These are phyloP conservation scores for Phytophthora aleatoria DNA, from an alignment of 352 stramenopile genomes.

Conservation along the genomic window DNA sequence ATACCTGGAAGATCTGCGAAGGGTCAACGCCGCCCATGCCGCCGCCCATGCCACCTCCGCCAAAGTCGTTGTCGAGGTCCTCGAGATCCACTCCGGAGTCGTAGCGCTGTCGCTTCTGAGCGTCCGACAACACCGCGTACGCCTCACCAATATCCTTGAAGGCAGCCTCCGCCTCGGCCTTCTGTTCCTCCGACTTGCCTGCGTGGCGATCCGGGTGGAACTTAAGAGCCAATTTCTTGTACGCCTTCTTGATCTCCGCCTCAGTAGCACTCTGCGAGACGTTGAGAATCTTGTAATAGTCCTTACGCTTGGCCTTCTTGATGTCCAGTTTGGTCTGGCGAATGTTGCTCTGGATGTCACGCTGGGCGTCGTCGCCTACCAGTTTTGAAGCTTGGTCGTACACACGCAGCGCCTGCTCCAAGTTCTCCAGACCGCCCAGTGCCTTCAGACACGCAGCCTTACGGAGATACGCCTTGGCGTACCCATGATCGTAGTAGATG, in stretches of 20 bases:
- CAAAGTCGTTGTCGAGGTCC: slow-evolving; percentile 92
- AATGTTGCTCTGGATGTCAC: slow-evolving; percentile 85
- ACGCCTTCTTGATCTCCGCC: slow-evolving; percentile 98
- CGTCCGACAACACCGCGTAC: slow-evolving; percentile 95
- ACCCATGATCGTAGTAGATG: slow-evolving; percentile 91
- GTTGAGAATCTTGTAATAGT: slow-evolving; percentile 96
- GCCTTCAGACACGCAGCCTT: slow-evolving; percentile 82
- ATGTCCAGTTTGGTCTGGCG: slow-evolving; percentile 91
- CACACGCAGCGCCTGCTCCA: slow-evolving; percentile 90
- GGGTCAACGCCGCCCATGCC: slow-evolving; percentile 83
- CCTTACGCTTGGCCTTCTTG: slow-evolving; percentile 95
- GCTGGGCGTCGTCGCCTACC: slow-evolving; percentile 76
- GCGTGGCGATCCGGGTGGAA: slow-evolving; percentile 97
- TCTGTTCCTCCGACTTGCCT: slow-evolving; percentile 89
- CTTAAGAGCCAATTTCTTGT: slow-evolving; percentile 93
- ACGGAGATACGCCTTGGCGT: slow-evolving; percentile 90
- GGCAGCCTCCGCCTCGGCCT: slow-evolving; percentile 88
- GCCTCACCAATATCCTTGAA: slow-evolving; percentile 98
- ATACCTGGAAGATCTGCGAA: slow-evolving; percentile 86
- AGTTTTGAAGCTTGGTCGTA: slow-evolving; percentile 92
- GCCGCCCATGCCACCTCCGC: slow-evolving; percentile 73
- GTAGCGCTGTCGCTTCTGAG: slow-evolving; percentile 94
- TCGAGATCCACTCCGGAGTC: slow-evolving; percentile 95
- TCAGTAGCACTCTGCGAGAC: slow-evolving; percentile 82
- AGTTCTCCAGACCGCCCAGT: slow-evolving; percentile 83